A percentile compares a stretch with the other conserved stretches of the same genome.
These are phyloP conservation scores for Apium graveolens DNA, from an alignment of 129 eudicot genomes.

Conservation along the genomic window DNA sequence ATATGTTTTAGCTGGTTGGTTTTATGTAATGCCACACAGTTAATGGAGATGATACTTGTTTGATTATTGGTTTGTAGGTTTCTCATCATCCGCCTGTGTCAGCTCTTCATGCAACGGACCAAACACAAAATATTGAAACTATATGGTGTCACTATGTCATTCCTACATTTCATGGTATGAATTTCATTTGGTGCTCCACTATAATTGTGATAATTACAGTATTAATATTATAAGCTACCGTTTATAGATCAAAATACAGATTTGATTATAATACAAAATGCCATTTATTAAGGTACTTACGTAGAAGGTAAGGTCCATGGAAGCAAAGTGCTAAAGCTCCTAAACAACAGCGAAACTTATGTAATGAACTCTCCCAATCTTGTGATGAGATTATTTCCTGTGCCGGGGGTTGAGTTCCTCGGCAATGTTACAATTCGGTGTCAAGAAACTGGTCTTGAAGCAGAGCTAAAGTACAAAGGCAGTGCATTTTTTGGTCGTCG, in stretches of 20 bases:
- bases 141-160: constrained; percentile 67
- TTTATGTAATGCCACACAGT: neutral
- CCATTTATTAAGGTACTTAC: constrained; percentile 38
- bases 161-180: constrained; percentile 68
- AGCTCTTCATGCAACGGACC: constrained; percentile 80
- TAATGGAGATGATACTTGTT: neutral
- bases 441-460: constrained; percentile 68
- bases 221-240: neutral
- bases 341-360: constrained; percentile 48
- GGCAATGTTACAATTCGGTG: constrained; percentile 66
- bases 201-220: neutral
- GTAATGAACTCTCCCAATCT: constrained; percentile 70
- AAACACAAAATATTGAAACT: constrained; percentile 50
- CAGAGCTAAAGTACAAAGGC: constrained; percentile 55
- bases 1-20: neutral
- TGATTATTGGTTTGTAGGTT: constrained; percentile 40
- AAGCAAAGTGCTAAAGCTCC: constrained; percentile 44
- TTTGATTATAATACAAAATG: neutral
- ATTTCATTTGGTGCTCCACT: neutral
- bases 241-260: neutral
- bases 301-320: constrained; percentile 63
- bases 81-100: constrained; percentile 96
- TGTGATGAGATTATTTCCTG: constrained; percentile 62
- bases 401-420: constrained; percentile 59
- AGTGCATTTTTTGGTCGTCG: constrained; percentile 35